A percentile compares a stretch with the other conserved stretches of the same genome.
Evolutionary conservation across 2,329 filamentous ascomycete genomes (phyloP).

Genomic region (Diaporthe sp.): DNA sequence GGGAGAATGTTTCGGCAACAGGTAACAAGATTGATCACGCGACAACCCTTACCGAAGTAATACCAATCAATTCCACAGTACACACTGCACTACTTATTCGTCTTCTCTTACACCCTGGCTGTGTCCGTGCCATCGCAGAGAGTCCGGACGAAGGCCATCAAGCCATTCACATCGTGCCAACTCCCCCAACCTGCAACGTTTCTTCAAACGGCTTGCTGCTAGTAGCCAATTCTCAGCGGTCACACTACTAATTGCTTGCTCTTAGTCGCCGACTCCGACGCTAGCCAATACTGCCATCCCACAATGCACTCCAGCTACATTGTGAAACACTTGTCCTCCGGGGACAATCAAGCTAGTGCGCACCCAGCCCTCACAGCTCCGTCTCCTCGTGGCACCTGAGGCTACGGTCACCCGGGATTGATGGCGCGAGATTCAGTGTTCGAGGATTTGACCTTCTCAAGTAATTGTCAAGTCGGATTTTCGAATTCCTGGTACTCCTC

Average conservation of each 20-base stretch:
- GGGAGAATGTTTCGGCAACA: not conserved
- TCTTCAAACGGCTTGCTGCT: constrained; percentile 14
- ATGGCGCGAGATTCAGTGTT: not conserved
- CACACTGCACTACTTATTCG: not conserved
- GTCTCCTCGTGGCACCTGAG: not conserved
- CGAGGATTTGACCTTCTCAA: not conserved
- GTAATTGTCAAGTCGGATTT: not conserved
- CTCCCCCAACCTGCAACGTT: constrained; percentile 2
- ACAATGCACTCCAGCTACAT: not conserved
- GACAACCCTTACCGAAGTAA: not conserved
- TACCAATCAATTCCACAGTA: not conserved
- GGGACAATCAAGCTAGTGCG: not conserved
- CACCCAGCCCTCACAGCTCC: not conserved
- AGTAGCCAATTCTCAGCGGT: not conserved
- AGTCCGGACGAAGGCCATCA: constrained; percentile 8
- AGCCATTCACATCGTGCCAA: not conserved
- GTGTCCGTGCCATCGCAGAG: not conserved
- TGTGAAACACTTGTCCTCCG: constrained; percentile 6
- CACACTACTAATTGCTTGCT: not conserved
- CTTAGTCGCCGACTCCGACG: not conserved
- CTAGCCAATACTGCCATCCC: not conserved
- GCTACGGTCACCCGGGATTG: too few species aligned
- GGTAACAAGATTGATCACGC: not conserved
- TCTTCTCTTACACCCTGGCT: not conserved
- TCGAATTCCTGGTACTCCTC: not conserved